Conservation (phyloP, 2,329 filamentous ascomycete species). For the Verticillium nubilum region DNA sequence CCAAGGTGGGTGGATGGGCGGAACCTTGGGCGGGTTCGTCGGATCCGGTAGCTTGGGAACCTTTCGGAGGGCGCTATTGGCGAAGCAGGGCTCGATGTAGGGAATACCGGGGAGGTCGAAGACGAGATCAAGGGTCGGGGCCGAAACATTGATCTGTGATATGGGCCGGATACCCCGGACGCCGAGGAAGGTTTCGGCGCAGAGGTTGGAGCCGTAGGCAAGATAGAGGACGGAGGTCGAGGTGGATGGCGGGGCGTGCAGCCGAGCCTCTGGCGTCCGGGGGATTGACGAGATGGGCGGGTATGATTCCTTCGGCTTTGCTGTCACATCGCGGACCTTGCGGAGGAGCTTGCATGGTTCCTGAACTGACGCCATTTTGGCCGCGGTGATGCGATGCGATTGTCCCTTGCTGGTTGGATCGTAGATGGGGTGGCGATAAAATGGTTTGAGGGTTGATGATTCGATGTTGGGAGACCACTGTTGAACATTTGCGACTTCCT, state of each 20-base stretch:
- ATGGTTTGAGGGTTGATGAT: not conserved
- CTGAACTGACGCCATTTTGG: slow-evolving; percentile 2
- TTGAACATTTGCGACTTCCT: not conserved
- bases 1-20: slow-evolving; percentile 7
- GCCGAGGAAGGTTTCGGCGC: slow-evolving; percentile 72
- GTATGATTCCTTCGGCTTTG: slow-evolving; percentile 13
- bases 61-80: slow-evolving; percentile 65
- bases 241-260: slow-evolving; percentile 20
- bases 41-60: slow-evolving; percentile 34
- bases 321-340: not conserved
- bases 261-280: slow-evolving; percentile 28
- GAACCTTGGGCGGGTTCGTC: slow-evolving; percentile 20
- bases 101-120: slow-evolving; percentile 85
- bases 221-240: slow-evolving; percentile 64
- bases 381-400: not conserved
- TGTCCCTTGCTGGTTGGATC: not conserved
- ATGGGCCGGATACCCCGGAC: slow-evolving; percentile 74
- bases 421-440: not conserved
- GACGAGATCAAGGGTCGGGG: slow-evolving; percentile 69
- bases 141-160: slow-evolving; percentile 74
- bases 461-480: not conserved
- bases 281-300: slow-evolving; percentile 25
- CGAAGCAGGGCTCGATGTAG: slow-evolving; percentile 88
- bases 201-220: slow-evolving; percentile 90
- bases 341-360: not conserved